Evolutionary conservation across 2,329 filamentous ascomycete species (phyloP).

Genomic region (Blastomyces parvus): DNA sequence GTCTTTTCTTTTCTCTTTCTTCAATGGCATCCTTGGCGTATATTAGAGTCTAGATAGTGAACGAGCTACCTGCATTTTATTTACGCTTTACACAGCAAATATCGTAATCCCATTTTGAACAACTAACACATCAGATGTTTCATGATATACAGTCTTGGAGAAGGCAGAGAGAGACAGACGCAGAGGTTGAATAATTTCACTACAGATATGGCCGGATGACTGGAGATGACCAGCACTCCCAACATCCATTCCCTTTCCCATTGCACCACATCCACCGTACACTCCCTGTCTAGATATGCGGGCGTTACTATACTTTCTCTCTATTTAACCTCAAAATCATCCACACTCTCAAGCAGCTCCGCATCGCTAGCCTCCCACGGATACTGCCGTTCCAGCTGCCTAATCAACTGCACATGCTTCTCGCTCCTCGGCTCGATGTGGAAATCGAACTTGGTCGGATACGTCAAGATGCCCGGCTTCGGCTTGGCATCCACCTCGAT

Average conservation of each 20-base stretch:
- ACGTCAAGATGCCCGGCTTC: slow-evolving; percentile 26
- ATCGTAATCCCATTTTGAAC: neutral
- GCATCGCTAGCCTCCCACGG: slow-evolving; percentile 36
- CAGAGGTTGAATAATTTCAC: neutral
- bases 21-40: neutral
- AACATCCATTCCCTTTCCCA: neutral
- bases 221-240: neutral
- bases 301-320: neutral
- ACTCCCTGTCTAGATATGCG: neutral
- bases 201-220: neutral
- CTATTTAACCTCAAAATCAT: slow-evolving; percentile 7
- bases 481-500: slow-evolving; percentile 31
- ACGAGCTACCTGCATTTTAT: neutral
- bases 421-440: slow-evolving; percentile 29
- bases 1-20: neutral
- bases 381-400: slow-evolving; percentile 26
- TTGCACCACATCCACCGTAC: neutral
- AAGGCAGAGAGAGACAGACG: neutral
- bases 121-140: neutral
- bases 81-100: neutral
- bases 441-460: slow-evolving; percentile 31
- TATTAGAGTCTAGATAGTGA: neutral
- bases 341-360: slow-evolving; percentile 8
- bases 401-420: slow-evolving; percentile 26
- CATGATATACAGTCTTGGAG: neutral